Percentiles rank a stretch among this genome's conserved stretches.
phyloP scores from a whole-genome alignment of 352 stramenopile genomes.

The Phytophthora lateralis region DNA sequence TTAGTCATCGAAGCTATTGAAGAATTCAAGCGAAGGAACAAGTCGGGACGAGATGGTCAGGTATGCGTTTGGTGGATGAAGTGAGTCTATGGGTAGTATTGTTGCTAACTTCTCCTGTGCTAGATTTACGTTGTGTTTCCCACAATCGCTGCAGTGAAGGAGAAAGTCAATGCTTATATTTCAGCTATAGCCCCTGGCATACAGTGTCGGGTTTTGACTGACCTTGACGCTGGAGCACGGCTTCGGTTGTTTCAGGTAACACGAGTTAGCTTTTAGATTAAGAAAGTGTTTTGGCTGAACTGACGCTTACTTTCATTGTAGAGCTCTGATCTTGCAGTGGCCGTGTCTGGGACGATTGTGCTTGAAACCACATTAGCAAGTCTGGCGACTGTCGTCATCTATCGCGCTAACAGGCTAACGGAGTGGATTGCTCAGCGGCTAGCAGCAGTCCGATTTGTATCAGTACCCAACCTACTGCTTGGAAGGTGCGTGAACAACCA shows the following conservation, averaged over 20 bases:
- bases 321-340: constrained; percentile 53
- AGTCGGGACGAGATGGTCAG: constrained; percentile 1
- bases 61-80: constrained; percentile 6
- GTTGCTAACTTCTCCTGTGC: constrained; percentile 5
- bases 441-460: constrained; percentile 74
- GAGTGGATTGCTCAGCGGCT: constrained; percentile 57
- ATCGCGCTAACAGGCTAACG: constrained; percentile 68
- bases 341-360: constrained; percentile 76
- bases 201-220: constrained; percentile 23
- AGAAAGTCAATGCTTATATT: constrained; percentile 31
- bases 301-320: constrained; percentile 14
- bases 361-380: constrained; percentile 60
- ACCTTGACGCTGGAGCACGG: constrained; percentile 27
- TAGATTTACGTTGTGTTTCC: constrained; percentile 68
- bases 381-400: constrained; percentile 73
- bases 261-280: neutral
- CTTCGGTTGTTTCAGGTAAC: constrained; percentile 42
- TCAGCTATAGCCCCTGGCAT: neutral
- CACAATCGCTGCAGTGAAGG: constrained; percentile 49
- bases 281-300: neutral
- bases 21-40: constrained; percentile 27
- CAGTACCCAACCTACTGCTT: constrained; percentile 72
- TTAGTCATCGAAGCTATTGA: constrained; percentile 55
- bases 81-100: neutral
- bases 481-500: constrained; percentile 39